Percentiles rank a stretch among this genome's conserved stretches.
Evolutionary conservation across 768 basidiomycete species (phyloP).

Genomic region (Boletales sp.): DNA sequence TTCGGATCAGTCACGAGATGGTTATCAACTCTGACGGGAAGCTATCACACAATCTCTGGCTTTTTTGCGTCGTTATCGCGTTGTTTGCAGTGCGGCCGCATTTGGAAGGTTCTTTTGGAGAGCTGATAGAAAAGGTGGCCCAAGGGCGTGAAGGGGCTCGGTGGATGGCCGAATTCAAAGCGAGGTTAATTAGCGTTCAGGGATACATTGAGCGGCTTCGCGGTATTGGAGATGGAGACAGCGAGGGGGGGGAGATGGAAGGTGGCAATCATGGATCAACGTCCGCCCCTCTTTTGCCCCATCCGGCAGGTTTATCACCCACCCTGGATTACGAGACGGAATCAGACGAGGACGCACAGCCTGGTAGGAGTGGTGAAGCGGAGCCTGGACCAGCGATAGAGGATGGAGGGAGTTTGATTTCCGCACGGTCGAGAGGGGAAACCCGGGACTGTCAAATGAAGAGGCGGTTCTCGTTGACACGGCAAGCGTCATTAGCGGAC

Average conservation of each 20-base stretch:
- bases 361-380: neutral
- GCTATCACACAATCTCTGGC: conserved; percentile 50
- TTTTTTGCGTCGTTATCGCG: conserved; percentile 35
- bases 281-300: conserved; percentile 16
- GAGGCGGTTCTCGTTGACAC: conserved; percentile 11
- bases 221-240: conserved; percentile 13
- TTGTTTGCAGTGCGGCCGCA: conserved; percentile 13
- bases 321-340: conserved; percentile 18
- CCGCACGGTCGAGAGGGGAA: conserved; percentile 3
- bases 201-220: conserved; percentile 18
- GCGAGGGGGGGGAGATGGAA: conserved; percentile 15
- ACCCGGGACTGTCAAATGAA: conserved; percentile 10
- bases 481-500: conserved; percentile 1
- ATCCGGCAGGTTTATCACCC: conserved; percentile 13
- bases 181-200: conserved; percentile 24
- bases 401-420: neutral
- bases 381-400: conserved; percentile 7
- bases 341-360: conserved; percentile 13
- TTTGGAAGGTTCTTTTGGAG: conserved; percentile 11
- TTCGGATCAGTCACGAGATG: conserved; percentile 22
- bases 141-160: conserved; percentile 7
- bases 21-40: conserved; percentile 49
- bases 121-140: conserved; percentile 12
- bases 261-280: conserved; percentile 22
- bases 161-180: conserved; percentile 20